These are phyloP conservation scores for Blepharisma japonicum DNA, from an alignment of 73 alveolate genomes.

Conservation along the genomic window DNA sequence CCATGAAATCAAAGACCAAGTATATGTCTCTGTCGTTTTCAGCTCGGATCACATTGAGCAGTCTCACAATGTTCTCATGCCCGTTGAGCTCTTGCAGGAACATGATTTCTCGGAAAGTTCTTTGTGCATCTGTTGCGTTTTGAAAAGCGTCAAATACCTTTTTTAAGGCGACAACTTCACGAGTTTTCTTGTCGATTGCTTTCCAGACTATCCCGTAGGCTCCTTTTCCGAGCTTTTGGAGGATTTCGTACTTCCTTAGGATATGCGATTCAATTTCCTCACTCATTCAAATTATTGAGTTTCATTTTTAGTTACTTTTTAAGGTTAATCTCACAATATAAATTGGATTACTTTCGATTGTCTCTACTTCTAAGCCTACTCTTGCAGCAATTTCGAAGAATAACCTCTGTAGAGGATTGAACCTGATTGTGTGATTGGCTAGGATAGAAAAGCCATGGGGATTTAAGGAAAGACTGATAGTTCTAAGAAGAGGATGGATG, in stretches of 20 bases:
- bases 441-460: too few species aligned
- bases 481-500: neutral
- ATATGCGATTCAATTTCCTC: slow-evolving; percentile 66
- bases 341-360: too few species aligned
- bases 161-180: slow-evolving; percentile 85
- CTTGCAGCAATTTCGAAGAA: too few species aligned
- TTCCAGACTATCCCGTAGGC: slow-evolving; percentile 73
- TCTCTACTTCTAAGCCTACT: too few species aligned
- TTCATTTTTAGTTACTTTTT: too few species aligned
- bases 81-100: slow-evolving; percentile 80
- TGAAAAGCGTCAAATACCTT: slow-evolving; percentile 95
- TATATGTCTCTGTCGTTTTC: slow-evolving; percentile 94
- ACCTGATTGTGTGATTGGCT: too few species aligned
- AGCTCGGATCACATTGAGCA: slow-evolving; percentile 90
- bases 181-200: slow-evolving; percentile 59
- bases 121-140: slow-evolving; percentile 97
- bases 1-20: slow-evolving; percentile 70
- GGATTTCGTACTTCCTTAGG: slow-evolving; percentile 64
- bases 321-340: too few species aligned
- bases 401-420: too few species aligned
- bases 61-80: slow-evolving; percentile 92
- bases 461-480: neutral
- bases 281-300: slow-evolving; percentile 38
- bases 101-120: slow-evolving; percentile 93
- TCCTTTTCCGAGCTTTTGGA: slow-evolving; percentile 66